These are phyloP conservation scores for Rhypophila decipiens DNA, from an alignment of 495 filamentous ascomycete genomes.

Conservation along the genomic window DNA sequence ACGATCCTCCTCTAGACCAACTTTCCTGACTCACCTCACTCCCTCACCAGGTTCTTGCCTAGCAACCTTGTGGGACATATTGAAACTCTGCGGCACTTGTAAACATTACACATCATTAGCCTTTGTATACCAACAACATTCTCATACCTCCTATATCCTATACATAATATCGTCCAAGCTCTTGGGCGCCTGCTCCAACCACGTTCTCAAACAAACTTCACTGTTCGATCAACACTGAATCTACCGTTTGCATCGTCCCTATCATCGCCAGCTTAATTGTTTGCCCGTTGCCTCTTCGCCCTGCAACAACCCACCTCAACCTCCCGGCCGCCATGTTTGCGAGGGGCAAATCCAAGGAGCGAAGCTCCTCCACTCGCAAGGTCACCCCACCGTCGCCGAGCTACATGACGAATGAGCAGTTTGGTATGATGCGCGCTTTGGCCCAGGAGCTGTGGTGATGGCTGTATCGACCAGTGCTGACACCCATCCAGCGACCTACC, in stretches of 20 bases:
- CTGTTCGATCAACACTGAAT: too few relatives aligned
- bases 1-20: not conserved
- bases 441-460: constrained; percentile 15
- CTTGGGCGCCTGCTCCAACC: too few relatives aligned
- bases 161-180: too few relatives aligned
- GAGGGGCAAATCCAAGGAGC: constrained; percentile 28
- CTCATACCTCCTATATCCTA: not conserved
- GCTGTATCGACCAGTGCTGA: constrained; percentile 15
- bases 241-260: too few relatives aligned
- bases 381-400: constrained; percentile 65
- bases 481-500: constrained; percentile 57
- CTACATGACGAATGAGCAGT: constrained; percentile 83
- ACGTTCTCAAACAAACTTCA: too few relatives aligned
- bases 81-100: not conserved
- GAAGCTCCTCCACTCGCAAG: constrained; percentile 40
- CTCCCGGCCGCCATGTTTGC: constrained; percentile 21
- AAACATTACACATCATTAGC: not conserved
- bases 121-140: not conserved
- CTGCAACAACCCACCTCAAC: not conserved
- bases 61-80: not conserved
- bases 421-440: constrained; percentile 54
- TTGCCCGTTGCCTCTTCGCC: too few relatives aligned
- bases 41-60: too few relatives aligned
- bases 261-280: too few relatives aligned
- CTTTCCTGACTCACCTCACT: too few relatives aligned